A percentile compares a stretch with the other conserved stretches of the same genome.
Conservation (phyloP, 495 filamentous ascomycete species). For the Aspergillus incahuasiensis region DNA sequence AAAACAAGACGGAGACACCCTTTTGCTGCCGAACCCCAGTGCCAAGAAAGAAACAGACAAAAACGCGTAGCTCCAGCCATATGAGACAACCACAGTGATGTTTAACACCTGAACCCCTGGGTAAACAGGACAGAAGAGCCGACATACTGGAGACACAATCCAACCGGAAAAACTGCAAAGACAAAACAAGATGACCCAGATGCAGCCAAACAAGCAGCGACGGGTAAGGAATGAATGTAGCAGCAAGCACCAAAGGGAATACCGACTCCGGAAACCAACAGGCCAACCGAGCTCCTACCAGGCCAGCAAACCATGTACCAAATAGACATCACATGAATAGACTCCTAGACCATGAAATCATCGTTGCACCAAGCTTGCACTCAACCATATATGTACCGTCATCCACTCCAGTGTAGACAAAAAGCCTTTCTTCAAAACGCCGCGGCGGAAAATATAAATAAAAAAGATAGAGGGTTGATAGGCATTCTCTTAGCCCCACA, state of each 20-base stretch:
- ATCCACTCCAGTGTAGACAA: constrained; percentile 21
- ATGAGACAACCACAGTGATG: constrained; percentile 19
- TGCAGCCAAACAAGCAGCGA: constrained; percentile 11
- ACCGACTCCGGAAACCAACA: constrained; percentile 30
- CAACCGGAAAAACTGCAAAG: constrained; percentile 6
- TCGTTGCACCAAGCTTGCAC: constrained; percentile 16
- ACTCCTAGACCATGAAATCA: constrained; percentile 21
- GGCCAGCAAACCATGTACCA: constrained; percentile 28
- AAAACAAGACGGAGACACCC: constrained; percentile 8
- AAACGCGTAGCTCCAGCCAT: constrained; percentile 13
- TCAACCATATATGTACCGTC: constrained; percentile 26
- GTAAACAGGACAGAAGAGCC: constrained; percentile 20
- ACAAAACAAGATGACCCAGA: constrained; percentile 8
- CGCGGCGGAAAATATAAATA: constrained; percentile 20
- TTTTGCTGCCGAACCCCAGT: constrained; percentile 17
- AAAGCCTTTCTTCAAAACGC: constrained; percentile 27
- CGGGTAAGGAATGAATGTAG: constrained; percentile 13
- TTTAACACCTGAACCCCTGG: constrained; percentile 19
- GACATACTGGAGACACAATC: constrained; percentile 21
- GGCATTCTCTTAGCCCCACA: constrained; percentile 58
- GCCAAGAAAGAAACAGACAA: constrained; percentile 2
- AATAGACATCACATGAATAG: constrained; percentile 23
- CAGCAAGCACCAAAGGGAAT: constrained; percentile 24
- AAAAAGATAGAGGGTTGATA: background rate
- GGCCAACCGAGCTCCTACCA: constrained; percentile 23